A percentile compares a stretch with the other conserved stretches of the same genome.
Evolutionary conservation across 176 grass and related monocot species (phyloP).

Genomic region (Juncus effusus): DNA sequence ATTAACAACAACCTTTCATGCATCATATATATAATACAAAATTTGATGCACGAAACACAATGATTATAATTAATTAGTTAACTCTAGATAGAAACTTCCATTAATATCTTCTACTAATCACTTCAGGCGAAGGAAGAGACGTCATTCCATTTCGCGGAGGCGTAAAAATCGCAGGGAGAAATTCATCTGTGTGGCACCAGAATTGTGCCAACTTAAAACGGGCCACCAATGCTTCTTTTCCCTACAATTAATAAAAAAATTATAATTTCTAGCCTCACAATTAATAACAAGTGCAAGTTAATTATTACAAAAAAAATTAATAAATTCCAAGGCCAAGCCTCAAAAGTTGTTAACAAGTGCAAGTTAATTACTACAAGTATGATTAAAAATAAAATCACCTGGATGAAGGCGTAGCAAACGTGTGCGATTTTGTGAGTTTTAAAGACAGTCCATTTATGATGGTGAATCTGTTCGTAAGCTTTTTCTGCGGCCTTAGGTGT

Average conservation of each 20-base stretch:
- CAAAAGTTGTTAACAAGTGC: not conserved
- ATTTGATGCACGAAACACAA: slow-evolving; percentile 14
- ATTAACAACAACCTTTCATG: not conserved
- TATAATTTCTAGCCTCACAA: too few relatives aligned
- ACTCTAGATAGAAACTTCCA: not conserved
- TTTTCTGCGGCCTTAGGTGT: slow-evolving; percentile 21
- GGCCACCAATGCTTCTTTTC: slow-evolving; percentile 26
- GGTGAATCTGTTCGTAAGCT: slow-evolving; percentile 26
- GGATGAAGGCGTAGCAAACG: slow-evolving; percentile 42
- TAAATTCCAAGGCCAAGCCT: too few relatives aligned
- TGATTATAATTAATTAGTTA: too few relatives aligned
- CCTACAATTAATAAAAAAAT: slow-evolving; percentile 26
- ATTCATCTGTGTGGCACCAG: slow-evolving; percentile 35
- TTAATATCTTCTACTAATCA: slow-evolving; percentile 9
- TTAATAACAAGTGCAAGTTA: too few relatives aligned
- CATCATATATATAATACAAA: not conserved
- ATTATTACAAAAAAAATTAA: too few relatives aligned
- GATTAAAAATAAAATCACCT: slow-evolving; percentile 27
- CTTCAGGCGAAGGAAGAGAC: slow-evolving; percentile 1
- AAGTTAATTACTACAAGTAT: not conserved
- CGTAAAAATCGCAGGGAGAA: slow-evolving; percentile 47
- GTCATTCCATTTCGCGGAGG: slow-evolving; percentile 49
- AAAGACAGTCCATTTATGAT: slow-evolving; percentile 34
- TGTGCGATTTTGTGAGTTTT: slow-evolving; percentile 36
- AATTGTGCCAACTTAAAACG: slow-evolving; percentile 33